These are phyloP conservation scores for Pachysandra terminalis DNA, from an alignment of 164 flowering plant species.

Conservation along the genomic window DNA sequence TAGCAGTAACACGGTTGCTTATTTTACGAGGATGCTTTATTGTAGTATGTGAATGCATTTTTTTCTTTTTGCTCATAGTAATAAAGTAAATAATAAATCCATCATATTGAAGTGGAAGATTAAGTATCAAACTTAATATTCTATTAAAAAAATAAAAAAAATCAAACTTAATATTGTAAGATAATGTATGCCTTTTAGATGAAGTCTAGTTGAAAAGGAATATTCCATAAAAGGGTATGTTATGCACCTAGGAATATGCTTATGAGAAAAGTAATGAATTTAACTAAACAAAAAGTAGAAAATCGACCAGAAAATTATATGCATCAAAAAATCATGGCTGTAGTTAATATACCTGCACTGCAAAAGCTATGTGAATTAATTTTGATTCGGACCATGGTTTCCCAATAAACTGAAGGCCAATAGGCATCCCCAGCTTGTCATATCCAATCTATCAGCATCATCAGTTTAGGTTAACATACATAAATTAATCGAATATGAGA, in stretches of 20 bases:
- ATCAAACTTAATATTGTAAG: too few species aligned
- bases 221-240: too few species aligned
- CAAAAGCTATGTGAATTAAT: constrained; percentile 61
- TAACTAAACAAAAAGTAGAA: background rate
- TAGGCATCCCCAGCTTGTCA: constrained; percentile 81
- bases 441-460: constrained; percentile 76
- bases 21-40: background rate
- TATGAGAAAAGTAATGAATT: too few species aligned
- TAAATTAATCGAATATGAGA: background rate
- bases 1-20: background rate
- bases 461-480: background rate
- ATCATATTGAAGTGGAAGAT: too few species aligned
- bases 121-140: too few species aligned
- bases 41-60: background rate
- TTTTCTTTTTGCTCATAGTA: background rate
- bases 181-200: too few species aligned
- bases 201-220: too few species aligned
- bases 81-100: too few species aligned
- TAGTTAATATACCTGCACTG: constrained; percentile 56
- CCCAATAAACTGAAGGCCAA: constrained; percentile 93
- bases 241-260: too few species aligned
- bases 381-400: constrained; percentile 83
- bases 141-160: too few species aligned
- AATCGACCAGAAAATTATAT: too few species aligned
- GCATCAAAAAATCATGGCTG: too few species aligned